These are phyloP conservation scores for Pecoramyces ruminantium DNA, from an alignment of 192 early-diverging fungal species.

Conservation along the genomic window DNA sequence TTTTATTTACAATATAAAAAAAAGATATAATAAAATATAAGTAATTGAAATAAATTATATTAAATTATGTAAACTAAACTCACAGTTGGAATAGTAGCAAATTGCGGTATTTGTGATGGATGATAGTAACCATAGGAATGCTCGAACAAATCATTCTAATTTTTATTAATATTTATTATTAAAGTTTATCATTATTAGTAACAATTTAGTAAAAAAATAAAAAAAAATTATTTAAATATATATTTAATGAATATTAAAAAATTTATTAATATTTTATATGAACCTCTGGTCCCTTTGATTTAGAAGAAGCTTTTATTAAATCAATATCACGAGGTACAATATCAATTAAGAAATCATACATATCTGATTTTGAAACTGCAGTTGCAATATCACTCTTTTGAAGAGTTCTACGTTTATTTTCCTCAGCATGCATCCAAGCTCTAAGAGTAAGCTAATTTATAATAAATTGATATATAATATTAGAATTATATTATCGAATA, in stretches of 20 bases:
- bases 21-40: too few species aligned
- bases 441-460: constrained; percentile 25
- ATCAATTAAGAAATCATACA: constrained; percentile 96
- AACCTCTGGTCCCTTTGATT: background rate
- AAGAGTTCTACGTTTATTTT: constrained; percentile 88
- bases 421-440: constrained; percentile 81
- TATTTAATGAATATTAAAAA: too few species aligned
- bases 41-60: background rate
- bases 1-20: too few species aligned
- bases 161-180: background rate
- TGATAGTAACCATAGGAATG: background rate
- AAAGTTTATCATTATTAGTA: too few species aligned
- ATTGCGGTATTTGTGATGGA: background rate
- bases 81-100: background rate
- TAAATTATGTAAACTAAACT: background rate
- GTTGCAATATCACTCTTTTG: constrained; percentile 69
- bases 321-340: constrained; percentile 83
- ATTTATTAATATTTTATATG: too few species aligned
- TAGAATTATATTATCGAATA: too few species aligned
- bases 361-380: constrained; percentile 74
- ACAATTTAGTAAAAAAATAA: too few species aligned
- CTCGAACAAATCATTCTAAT: background rate
- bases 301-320: constrained; percentile 10
- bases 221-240: too few species aligned
- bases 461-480: too few species aligned